Conservation (phyloP, 1,284 basidiomycete genomes). For the Heterobasidion occidentale region DNA sequence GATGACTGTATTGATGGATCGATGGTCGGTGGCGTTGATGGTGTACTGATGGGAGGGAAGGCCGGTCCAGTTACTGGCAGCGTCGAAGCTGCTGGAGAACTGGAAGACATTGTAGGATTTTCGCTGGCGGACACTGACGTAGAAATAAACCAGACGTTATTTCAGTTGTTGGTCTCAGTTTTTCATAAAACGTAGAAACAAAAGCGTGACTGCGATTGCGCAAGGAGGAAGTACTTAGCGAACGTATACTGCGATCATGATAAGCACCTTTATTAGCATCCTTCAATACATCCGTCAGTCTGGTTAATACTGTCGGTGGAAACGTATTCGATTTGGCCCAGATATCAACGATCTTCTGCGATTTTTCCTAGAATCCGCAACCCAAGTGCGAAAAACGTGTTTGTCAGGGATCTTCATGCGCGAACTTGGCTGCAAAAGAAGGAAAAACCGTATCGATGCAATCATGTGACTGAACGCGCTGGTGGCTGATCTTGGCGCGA, state of each 20-base stretch:
- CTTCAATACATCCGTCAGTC: conserved; percentile 58
- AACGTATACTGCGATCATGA: conserved; percentile 49
- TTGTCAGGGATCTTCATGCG: conserved; percentile 29
- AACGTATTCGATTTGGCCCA: conserved; percentile 88
- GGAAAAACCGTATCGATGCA: conserved; percentile 13
- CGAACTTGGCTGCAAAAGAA: conserved; percentile 14
- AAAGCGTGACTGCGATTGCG: conserved; percentile 52
- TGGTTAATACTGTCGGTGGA: conserved; percentile 59
- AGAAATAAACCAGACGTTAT: conserved; percentile 46
- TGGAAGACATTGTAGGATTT: conserved; percentile 21
- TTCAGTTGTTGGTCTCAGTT: conserved; percentile 63
- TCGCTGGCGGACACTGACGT: conserved; percentile 51
- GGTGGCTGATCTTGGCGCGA: conserved; percentile 10
- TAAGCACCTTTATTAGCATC: conserved; percentile 58
- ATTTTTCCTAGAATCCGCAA: conserved; percentile 71
- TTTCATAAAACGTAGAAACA: conserved; percentile 29
- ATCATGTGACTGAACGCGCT: conserved; percentile 18
- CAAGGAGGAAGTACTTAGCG: conserved; percentile 69
- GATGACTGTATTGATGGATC: conserved; percentile 46
- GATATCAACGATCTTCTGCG: conserved; percentile 91
- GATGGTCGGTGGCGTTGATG: conserved; percentile 21
- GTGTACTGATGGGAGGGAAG: conserved; percentile 16
- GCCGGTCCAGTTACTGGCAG: conserved; percentile 21
- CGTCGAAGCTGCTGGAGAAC: conserved; percentile 14
- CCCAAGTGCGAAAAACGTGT: conserved; percentile 23